phyloP scores from a whole-genome alignment of 257 asterid species.

The Nicotiana knightiana region DNA sequence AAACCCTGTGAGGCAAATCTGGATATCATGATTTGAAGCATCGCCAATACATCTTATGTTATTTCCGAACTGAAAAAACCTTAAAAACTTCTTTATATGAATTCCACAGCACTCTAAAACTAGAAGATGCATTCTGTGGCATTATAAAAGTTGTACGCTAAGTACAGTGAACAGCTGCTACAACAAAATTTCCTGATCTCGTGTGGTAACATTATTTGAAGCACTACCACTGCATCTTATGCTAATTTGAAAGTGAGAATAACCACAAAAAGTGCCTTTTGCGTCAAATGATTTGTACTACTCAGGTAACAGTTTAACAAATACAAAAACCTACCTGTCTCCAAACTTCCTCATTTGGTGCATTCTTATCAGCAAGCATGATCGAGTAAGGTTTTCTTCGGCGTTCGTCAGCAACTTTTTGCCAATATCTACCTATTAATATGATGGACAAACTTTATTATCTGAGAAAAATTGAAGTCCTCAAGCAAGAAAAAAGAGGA shows the following conservation, averaged over 20 bases:
- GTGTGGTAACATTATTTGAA: neutral
- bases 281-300: neutral
- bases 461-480: neutral
- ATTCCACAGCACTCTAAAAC: neutral
- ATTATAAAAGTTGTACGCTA: neutral
- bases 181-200: neutral
- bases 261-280: neutral
- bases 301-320: neutral
- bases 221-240: neutral
- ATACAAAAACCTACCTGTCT: conserved; percentile 48
- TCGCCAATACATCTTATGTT: neutral
- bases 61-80: neutral
- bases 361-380: conserved; percentile 97
- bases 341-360: conserved; percentile 98
- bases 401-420: conserved; percentile 68
- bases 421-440: conserved; percentile 74
- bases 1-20: conserved; percentile 2
- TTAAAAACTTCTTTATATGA: neutral
- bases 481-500: neutral
- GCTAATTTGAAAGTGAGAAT: conserved; percentile 8
- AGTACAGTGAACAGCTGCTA: neutral
- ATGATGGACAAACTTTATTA: conserved; percentile 10
- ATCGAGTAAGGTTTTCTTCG: conserved; percentile 76
- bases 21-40: neutral
- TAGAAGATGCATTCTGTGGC: neutral